Percentiles rank a stretch among this genome's conserved stretches.
Evolutionary conservation across 768 basidiomycete species (phyloP).

Genomic region (Naematelia aurantialba): DNA sequence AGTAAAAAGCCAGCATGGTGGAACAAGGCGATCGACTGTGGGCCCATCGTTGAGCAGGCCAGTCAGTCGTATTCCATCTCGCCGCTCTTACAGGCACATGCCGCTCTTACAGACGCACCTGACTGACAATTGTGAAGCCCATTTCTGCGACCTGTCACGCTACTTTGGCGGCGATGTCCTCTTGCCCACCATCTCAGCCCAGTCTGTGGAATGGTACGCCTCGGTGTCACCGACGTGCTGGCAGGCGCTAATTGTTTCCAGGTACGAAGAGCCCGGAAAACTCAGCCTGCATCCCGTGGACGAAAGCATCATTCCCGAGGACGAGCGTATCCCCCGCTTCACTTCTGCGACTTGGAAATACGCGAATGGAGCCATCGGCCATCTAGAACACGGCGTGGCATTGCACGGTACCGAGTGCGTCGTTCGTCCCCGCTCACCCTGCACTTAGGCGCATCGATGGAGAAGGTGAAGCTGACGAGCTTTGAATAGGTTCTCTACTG

Average conservation of each 20-base stretch:
- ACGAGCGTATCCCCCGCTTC: conserved; percentile 86
- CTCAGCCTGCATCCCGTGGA: conserved; percentile 56
- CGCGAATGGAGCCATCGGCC: conserved; percentile 84
- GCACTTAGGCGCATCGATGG: no score
- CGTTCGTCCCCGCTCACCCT: no score
- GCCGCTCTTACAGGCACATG: conserved; percentile 51
- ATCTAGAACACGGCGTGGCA: conserved; percentile 76
- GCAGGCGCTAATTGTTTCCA: conserved; percentile 52
- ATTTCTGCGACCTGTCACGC: conserved; percentile 64
- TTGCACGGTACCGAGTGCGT: conserved; percentile 87
- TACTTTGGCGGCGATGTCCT: conserved; percentile 94
- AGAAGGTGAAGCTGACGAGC: conserved; percentile 1
- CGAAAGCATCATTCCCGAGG: conserved; percentile 72
- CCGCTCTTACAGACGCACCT: not conserved
- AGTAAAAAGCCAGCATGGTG: conserved; percentile 25
- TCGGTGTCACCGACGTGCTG: conserved; percentile 72
- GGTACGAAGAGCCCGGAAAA: not conserved
- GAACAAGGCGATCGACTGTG: conserved; percentile 37
- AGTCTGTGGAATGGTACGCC: conserved; percentile 86
- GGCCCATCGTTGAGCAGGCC: conserved; percentile 49
- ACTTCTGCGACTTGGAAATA: conserved; percentile 95
- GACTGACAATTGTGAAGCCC: not conserved
- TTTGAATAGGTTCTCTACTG: conserved; percentile 61
- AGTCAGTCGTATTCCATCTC: conserved; percentile 63
- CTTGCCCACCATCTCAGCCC: conserved; percentile 58